Conservation (phyloP, 116 monocot genomes). For the Iris pallida region DNA sequence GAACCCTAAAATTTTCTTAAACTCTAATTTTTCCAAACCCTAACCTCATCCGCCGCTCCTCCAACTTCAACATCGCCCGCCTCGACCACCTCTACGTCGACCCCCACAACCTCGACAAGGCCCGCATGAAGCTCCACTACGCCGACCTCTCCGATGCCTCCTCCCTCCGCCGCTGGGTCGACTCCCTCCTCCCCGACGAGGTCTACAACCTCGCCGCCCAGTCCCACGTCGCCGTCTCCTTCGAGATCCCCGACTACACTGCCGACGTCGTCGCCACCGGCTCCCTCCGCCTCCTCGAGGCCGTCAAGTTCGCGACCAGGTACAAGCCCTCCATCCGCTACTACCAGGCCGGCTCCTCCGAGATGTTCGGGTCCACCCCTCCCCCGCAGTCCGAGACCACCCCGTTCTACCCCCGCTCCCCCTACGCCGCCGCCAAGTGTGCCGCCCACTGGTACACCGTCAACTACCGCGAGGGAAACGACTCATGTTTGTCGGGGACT, state of each 20-base stretch:
- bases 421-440: slow-evolving; percentile 36
- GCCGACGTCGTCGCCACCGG: slow-evolving; percentile 32
- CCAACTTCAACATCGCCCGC: too few species aligned
- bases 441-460: slow-evolving; percentile 41
- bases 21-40: too few species aligned
- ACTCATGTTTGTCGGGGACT: slow-evolving; percentile 76
- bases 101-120: slow-evolving; percentile 67
- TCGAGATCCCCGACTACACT: slow-evolving; percentile 48
- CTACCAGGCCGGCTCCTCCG: slow-evolving; percentile 33
- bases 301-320: slow-evolving; percentile 18
- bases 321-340: slow-evolving; percentile 16
- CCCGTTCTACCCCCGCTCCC: slow-evolving; percentile 33
- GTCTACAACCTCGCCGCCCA: slow-evolving; percentile 57
- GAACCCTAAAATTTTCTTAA: too few species aligned
- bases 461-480: slow-evolving; percentile 51
- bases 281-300: slow-evolving; percentile 36
- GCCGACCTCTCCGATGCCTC: slow-evolving; percentile 94
- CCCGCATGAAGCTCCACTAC: slow-evolving; percentile 91
- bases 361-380: slow-evolving; percentile 43
- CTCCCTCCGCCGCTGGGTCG: slow-evolving; percentile 89
- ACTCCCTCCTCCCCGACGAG: slow-evolving; percentile 61
- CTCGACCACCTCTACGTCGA: too few species aligned
- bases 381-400: slow-evolving; percentile 28
- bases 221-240: slow-evolving; percentile 50
- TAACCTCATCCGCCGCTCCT: too few species aligned